phyloP scores from a whole-genome alignment of 2,329 filamentous ascomycete genomes.

The Arthrobotrys pseudoclavata region DNA sequence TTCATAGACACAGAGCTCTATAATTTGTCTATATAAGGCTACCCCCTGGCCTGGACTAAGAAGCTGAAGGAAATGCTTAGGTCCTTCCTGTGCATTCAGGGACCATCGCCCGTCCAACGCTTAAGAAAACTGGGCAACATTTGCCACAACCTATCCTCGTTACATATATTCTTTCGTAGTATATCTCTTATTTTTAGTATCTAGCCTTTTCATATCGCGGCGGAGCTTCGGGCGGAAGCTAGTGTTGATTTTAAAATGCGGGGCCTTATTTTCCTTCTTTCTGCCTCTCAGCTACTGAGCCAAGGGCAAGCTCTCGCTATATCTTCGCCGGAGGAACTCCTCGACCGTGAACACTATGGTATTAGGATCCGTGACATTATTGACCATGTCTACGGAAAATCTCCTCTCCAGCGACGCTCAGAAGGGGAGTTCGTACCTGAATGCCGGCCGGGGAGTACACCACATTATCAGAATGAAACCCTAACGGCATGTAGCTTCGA shows the following conservation, averaged over 20 bases:
- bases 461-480: slow-evolving; percentile 8
- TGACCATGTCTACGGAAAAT: slow-evolving; percentile 41
- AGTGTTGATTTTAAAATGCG: background rate
- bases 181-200: background rate
- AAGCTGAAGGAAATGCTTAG: background rate
- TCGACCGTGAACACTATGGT: slow-evolving; percentile 37
- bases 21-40: background rate
- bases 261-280: background rate
- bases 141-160: background rate
- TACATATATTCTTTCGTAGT: background rate
- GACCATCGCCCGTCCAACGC: background rate
- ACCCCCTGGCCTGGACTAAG: background rate
- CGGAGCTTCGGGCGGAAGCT: background rate
- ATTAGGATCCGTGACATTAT: slow-evolving; percentile 29
- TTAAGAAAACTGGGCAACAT: background rate
- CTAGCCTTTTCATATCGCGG: background rate
- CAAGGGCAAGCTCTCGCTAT: background rate
- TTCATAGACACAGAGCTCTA: too few relatives aligned
- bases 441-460: slow-evolving; percentile 13
- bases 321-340: background rate
- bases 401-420: slow-evolving; percentile 14
- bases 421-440: background rate
- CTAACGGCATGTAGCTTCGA: slow-evolving; percentile 33
- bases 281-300: background rate
- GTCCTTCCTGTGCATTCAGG: background rate